These are phyloP conservation scores for Phytophthora idaei DNA, from an alignment of 352 stramenopile genomes.

Conservation along the genomic window DNA sequence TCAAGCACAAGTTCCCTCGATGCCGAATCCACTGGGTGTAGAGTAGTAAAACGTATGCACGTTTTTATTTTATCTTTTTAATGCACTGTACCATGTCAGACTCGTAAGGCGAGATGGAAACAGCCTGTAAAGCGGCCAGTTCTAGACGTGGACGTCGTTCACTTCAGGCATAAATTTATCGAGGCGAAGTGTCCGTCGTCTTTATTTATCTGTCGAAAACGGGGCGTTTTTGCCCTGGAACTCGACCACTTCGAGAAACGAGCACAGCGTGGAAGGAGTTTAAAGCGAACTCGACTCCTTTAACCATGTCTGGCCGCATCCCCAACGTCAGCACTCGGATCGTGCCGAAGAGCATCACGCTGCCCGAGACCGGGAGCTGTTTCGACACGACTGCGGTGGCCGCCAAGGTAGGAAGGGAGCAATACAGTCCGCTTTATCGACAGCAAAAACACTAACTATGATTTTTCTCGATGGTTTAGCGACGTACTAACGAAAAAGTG, in stretches of 20 bases:
- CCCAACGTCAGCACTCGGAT: conserved; percentile 86
- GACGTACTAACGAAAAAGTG: conserved; percentile 78
- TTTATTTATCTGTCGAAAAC: conserved; percentile 33
- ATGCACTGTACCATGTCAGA: too few relatives aligned
- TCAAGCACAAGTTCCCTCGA: conserved; percentile 69
- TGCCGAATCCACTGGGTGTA: conserved; percentile 70
- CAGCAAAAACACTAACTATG: not conserved
- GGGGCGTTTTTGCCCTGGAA: conserved; percentile 23
- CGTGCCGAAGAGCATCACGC: conserved; percentile 71
- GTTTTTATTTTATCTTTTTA: not conserved
- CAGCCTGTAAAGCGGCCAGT: conserved; percentile 12
- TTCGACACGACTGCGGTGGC: conserved; percentile 91
- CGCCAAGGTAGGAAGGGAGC: conserved; percentile 44
- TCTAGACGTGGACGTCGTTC: conserved; percentile 5
- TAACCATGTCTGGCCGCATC: conserved; percentile 65
- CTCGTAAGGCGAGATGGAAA: not conserved
- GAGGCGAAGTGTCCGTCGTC: not conserved
- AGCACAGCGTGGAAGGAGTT: not conserved
- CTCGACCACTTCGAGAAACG: conserved; percentile 51
- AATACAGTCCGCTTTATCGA: not conserved
- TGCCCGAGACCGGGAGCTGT: conserved; percentile 93
- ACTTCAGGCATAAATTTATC: conserved; percentile 16
- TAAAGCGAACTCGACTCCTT: too few relatives aligned
- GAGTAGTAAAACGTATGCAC: conserved; percentile 20
- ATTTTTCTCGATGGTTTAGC: conserved; percentile 31